A percentile compares a stretch with the other conserved stretches of the same genome.
These are phyloP conservation scores for Lentinus polychrous DNA, from an alignment of 1,284 basidiomycete species.

Conservation along the genomic window DNA sequence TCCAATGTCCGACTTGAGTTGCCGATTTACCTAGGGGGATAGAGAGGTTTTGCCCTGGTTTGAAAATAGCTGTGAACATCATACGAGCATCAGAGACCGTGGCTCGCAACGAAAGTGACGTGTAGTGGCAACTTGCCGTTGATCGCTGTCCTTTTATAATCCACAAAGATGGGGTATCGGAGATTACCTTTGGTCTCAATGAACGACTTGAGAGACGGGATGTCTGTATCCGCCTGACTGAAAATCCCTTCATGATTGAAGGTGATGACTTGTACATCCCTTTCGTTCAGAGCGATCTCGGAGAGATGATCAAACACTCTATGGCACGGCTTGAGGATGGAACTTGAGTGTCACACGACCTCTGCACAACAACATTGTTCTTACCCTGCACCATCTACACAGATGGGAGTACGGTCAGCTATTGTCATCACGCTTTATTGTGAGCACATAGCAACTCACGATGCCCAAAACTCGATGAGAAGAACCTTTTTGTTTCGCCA, in stretches of 20 bases:
- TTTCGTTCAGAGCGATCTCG: conserved; percentile 18
- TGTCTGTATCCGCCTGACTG: conserved; percentile 22
- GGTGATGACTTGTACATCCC: conserved; percentile 24
- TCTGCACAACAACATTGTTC: neutral
- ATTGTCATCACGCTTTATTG: neutral
- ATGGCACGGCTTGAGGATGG: conserved; percentile 25
- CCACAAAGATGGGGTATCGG: conserved; percentile 26
- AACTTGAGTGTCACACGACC: neutral
- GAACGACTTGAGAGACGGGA: conserved; percentile 21
- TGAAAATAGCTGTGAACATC: conserved; percentile 21
- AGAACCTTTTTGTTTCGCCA: conserved; percentile 24
- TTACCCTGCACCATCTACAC: neutral
- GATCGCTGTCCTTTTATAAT: conserved; percentile 22
- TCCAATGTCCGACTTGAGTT: neutral
- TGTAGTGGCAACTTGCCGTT: conserved; percentile 17
- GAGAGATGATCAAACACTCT: conserved; percentile 24
- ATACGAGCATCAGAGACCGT: conserved; percentile 11
- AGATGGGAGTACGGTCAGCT: neutral
- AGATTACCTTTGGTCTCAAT: conserved; percentile 21
- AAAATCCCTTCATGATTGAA: conserved; percentile 29
- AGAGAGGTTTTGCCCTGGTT: conserved; percentile 25
- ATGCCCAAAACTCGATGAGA: conserved; percentile 27
- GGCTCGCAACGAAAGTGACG: neutral
- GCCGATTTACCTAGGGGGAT: conserved; percentile 22
- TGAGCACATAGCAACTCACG: conserved; percentile 19